Percentiles rank a stretch among this genome's conserved stretches.
phyloP scores from a whole-genome alignment of 1,284 basidiomycete species.

The Coniferiporia sulphurascens region DNA sequence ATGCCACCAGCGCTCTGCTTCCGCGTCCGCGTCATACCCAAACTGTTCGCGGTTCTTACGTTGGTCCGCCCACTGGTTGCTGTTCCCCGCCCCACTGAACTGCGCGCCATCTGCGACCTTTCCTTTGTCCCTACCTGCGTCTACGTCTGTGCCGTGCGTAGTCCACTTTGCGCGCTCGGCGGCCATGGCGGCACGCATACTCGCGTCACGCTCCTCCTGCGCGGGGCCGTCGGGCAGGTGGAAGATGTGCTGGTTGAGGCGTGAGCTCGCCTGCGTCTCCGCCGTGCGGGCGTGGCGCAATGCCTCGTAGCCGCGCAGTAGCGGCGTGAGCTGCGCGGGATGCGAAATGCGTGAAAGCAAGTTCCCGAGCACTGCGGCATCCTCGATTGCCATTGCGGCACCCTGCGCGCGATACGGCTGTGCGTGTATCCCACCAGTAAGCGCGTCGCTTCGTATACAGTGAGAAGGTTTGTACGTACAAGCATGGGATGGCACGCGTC shows the following conservation, averaged over 20 bases:
- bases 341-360: constrained; percentile 41
- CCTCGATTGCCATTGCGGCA: constrained; percentile 42
- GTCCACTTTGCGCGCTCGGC: constrained; percentile 10
- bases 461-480: constrained; percentile 24
- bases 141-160: neutral
- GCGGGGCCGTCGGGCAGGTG: constrained; percentile 35
- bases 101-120: neutral
- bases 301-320: constrained; percentile 47
- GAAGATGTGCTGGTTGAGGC: constrained; percentile 37
- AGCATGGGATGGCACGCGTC: constrained; percentile 49
- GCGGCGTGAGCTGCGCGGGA: constrained; percentile 35
- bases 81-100: constrained; percentile 19
- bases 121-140: neutral
- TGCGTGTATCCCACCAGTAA: neutral
- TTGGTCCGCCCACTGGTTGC: constrained; percentile 26
- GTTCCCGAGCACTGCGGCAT: constrained; percentile 46
- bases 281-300: constrained; percentile 41
- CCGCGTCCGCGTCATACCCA: constrained; percentile 24
- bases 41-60: constrained; percentile 24
- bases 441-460: neutral
- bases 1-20: constrained; percentile 24
- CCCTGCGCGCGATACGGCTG: constrained; percentile 30
- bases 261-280: constrained; percentile 33
- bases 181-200: constrained; percentile 31
- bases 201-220: constrained; percentile 36